Conservation (phyloP, 2,329 filamentous ascomycete genomes). For the Ilyonectria destructans region DNA sequence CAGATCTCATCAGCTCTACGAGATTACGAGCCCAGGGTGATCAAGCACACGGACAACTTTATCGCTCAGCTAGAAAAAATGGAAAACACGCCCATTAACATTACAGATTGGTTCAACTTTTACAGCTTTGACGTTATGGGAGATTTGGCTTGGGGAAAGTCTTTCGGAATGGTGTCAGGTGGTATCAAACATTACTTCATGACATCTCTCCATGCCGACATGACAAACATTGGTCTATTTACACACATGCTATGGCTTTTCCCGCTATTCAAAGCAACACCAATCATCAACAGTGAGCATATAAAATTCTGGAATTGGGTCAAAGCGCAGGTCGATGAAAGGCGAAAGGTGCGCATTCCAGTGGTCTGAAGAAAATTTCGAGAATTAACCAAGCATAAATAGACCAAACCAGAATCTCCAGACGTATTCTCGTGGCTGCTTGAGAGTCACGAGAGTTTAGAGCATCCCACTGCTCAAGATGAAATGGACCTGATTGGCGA, state of each 20-base stretch:
- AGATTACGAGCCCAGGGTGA: constrained; percentile 51
- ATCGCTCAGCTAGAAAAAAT: constrained; percentile 38
- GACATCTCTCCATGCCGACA: constrained; percentile 45
- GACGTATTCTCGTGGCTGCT: constrained; percentile 54
- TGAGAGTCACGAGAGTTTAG: constrained; percentile 41
- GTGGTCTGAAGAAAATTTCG: background rate
- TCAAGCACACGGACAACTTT: constrained; percentile 41
- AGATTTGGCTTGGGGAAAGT: constrained; percentile 57
- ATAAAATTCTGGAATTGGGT: constrained; percentile 32
- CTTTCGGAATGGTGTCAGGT: constrained; percentile 53
- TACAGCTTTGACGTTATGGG: constrained; percentile 57
- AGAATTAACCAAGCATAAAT: background rate
- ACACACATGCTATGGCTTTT: constrained; percentile 41
- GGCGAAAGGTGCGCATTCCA: constrained; percentile 14
- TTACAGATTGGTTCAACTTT: constrained; percentile 54
- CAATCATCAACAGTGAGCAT: constrained; percentile 22
- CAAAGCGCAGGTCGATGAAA: constrained; percentile 26
- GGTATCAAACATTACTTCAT: constrained; percentile 48
- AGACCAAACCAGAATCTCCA: constrained; percentile 37
- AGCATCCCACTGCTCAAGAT: constrained; percentile 42
- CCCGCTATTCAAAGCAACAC: constrained; percentile 31
- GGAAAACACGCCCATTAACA: constrained; percentile 47
- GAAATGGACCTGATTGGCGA: constrained; percentile 49
- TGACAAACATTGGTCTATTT: constrained; percentile 44
- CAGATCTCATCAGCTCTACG: constrained; percentile 2